Percentiles rank a stretch among this genome's conserved stretches.
Evolutionary conservation across 2,329 filamentous ascomycete genomes (phyloP).

Genomic region (Biscogniauxia marginata): DNA sequence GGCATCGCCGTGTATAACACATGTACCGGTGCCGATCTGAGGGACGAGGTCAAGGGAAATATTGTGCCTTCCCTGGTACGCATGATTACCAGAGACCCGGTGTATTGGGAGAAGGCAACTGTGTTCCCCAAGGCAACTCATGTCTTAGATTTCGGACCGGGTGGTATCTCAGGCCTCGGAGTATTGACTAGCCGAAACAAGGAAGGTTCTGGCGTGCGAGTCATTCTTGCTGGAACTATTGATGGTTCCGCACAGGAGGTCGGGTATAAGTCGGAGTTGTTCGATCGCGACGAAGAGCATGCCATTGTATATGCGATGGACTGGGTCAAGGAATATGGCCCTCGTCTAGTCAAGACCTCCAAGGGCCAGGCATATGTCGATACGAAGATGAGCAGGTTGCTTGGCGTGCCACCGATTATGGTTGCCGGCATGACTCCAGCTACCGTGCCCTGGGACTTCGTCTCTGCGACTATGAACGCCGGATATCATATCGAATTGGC

Average conservation of each 20-base stretch:
- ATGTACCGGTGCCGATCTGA: conserved; percentile 81
- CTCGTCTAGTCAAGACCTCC: conserved; percentile 86
- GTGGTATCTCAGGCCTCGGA: conserved; percentile 93
- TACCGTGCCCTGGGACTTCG: conserved; percentile 88
- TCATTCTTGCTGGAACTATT: conserved; percentile 92
- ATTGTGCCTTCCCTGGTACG: conserved; percentile 83
- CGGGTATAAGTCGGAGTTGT: conserved; percentile 96
- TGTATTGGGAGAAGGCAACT: conserved; percentile 95
- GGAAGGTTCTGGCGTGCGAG: conserved; percentile 94
- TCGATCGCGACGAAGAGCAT: conserved; percentile 92
- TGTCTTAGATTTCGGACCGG: conserved; percentile 93
- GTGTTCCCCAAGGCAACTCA: conserved; percentile 89
- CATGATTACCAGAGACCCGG: conserved; percentile 90
- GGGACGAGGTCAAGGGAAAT: conserved; percentile 67
- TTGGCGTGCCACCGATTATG: conserved; percentile 83
- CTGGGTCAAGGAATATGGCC: conserved; percentile 97
- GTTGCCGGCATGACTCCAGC: conserved; percentile 93
- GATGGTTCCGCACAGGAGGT: conserved; percentile 87
- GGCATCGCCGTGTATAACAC: conserved; percentile 89
- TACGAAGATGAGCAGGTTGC: conserved; percentile 88
- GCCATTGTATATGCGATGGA: conserved; percentile 93
- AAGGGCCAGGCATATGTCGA: conserved; percentile 89
- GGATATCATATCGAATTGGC: conserved; percentile 93
- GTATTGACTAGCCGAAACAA: conserved; percentile 98
- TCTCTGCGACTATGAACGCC: conserved; percentile 88